A percentile compares a stretch with the other conserved stretches of the same genome.
Conservation (phyloP, 169 alveolate species). For the Babesia bigemina region DNA sequence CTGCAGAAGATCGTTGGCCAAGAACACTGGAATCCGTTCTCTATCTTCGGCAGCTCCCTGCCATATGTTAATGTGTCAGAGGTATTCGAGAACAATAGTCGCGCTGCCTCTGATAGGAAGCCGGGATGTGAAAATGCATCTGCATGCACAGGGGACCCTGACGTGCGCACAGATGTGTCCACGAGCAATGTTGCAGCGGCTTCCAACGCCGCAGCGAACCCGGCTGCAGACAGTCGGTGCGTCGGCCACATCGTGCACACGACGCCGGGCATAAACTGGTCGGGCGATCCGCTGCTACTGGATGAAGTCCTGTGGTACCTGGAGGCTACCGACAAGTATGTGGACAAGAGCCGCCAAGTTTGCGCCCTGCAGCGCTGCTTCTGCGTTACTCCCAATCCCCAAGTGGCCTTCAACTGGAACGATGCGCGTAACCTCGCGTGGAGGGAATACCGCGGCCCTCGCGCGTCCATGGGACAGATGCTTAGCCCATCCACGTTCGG, state of each 20-base stretch:
- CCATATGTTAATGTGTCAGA: constrained; percentile 76
- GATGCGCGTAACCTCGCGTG: constrained; percentile 50
- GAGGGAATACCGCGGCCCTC: constrained; percentile 52
- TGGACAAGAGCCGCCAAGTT: constrained; percentile 53
- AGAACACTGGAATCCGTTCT: constrained; percentile 81
- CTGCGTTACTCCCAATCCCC: constrained; percentile 69
- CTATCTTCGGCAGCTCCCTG: constrained; percentile 83
- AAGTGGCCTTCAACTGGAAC: constrained; percentile 61
- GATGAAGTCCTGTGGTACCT: constrained; percentile 66
- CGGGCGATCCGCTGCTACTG: constrained; percentile 42
- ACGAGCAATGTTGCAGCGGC: constrained; percentile 42
- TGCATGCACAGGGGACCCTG: background rate
- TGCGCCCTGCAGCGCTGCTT: constrained; percentile 55
- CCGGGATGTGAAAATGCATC: constrained; percentile 14
- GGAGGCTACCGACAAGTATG: constrained; percentile 51
- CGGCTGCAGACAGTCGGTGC: background rate
- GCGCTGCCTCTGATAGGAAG: constrained; percentile 32
- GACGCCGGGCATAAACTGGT: constrained; percentile 56
- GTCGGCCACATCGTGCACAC: constrained; percentile 1
- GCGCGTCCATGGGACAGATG: constrained; percentile 59
- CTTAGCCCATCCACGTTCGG: constrained; percentile 27
- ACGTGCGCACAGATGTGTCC: background rate
- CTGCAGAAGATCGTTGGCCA: constrained; percentile 71
- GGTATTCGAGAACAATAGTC: constrained; percentile 50
- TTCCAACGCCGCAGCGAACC: constrained; percentile 16